These are phyloP conservation scores for Fusarium gaditjirri DNA, from an alignment of 2,329 filamentous ascomycete species.

Conservation along the genomic window DNA sequence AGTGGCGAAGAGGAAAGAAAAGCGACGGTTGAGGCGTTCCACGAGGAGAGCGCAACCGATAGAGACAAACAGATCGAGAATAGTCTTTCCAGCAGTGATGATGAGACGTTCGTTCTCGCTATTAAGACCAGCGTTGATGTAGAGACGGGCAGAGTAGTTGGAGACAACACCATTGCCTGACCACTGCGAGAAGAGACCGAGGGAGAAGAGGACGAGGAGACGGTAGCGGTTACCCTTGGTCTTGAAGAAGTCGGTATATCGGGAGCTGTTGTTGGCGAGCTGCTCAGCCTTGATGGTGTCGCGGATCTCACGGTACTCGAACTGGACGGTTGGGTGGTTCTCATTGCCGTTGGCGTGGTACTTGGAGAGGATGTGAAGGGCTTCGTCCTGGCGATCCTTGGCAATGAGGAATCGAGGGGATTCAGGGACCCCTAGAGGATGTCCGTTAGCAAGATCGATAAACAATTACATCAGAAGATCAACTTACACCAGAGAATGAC, in stretches of 20 bases:
- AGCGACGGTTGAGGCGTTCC: constrained; percentile 62
- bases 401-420: constrained; percentile 72
- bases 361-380: constrained; percentile 68
- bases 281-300: constrained; percentile 70
- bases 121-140: constrained; percentile 68
- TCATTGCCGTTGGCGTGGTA: constrained; percentile 71
- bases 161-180: constrained; percentile 74
- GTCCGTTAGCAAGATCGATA: fast-evolving
- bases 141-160: constrained; percentile 73
- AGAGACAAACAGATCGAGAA: constrained; percentile 68
- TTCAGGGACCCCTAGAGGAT: constrained; percentile 62
- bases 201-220: constrained; percentile 68
- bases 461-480: fast-evolving
- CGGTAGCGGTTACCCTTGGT: constrained; percentile 74
- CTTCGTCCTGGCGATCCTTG: constrained; percentile 72
- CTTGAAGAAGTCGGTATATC: constrained; percentile 69
- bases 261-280: constrained; percentile 57
- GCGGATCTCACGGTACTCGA: constrained; percentile 73
- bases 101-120: constrained; percentile 65
- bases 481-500: constrained; percentile 66
- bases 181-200: constrained; percentile 75
- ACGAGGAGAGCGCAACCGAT: constrained; percentile 62
- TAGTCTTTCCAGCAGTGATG: constrained; percentile 66
- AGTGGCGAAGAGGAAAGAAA: constrained; percentile 63
- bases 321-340: constrained; percentile 70